Base-by-base conservation (phyloP, 805 yeast genomes). In the Metschnikowia borealis region DNA sequence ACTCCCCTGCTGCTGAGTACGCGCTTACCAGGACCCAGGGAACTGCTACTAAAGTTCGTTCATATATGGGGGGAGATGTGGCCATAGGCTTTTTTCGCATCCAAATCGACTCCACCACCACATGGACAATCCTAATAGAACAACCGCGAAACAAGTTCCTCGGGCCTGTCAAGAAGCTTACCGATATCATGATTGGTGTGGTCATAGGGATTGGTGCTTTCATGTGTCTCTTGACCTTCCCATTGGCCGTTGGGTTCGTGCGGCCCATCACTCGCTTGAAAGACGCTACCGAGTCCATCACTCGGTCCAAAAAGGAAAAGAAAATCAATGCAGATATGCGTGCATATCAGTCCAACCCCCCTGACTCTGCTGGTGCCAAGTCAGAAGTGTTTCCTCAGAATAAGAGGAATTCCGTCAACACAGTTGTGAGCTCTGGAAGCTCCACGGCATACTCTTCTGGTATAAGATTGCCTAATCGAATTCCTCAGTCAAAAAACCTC, bases 231-330 rank as follows among this genome's bases (percentile, higher is more conserved):
- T 63, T 87, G n/a, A 88, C 96, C 0, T 79, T 89, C 63, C 91
- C 94, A 5, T 66, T 90, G 48, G 89, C 96, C 0, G 89, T 87
- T 52, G 86, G 83, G 74, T 89, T 91, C 34, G 91, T 89, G 5
- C 69, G 87, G 55, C 97, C 97, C 0, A 89, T 90, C 51, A 78
- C 88, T 39, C 78, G 83, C 51, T 73, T 90, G 39, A 89, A 87
- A 60, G 82, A 82, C 54, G 96, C 96, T 0, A 88, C 96, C 0
- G 96, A 89, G 62, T 80, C 79, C 21, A 80, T 84, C 29, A 79
- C 84, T 5, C 68, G 70, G 44, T 71, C 77, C 33, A 73, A 69
- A 55, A 66, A 70, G 56, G 52, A 60, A 49, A 51, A 60, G 45
- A 44, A 23, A 32, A 5, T 33, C 10, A 44, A 33, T 11, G 38